Percentiles rank a stretch among this genome's conserved stretches.
Evolutionary conservation across 1,284 basidiomycete species (phyloP).

Genomic region (Earliella scabrosa): DNA sequence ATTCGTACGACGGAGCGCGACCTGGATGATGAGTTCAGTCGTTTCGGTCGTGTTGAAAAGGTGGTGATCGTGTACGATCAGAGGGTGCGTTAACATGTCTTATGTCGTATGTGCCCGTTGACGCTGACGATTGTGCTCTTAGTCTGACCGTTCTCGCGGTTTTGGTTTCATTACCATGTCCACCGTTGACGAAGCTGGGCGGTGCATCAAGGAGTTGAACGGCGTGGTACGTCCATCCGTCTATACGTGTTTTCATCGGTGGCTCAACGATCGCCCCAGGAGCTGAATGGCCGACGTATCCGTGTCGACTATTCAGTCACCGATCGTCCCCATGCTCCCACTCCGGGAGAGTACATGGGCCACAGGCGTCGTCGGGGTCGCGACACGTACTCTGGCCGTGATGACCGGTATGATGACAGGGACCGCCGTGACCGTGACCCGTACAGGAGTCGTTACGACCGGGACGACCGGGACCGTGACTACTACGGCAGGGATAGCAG

Average conservation of each 20-base stretch:
- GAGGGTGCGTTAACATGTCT: slow-evolving; percentile 62
- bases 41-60: slow-evolving; percentile 92
- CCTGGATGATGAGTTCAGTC: slow-evolving; percentile 91
- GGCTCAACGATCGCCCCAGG: slow-evolving; percentile 47
- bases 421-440: slow-evolving; percentile 56
- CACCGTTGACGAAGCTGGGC: slow-evolving; percentile 82
- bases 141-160: slow-evolving; percentile 96
- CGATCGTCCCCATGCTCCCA: slow-evolving; percentile 90
- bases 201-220: slow-evolving; percentile 91
- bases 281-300: slow-evolving; percentile 93
- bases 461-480: slow-evolving; percentile 59
- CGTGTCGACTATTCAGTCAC: slow-evolving; percentile 98
- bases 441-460: slow-evolving; percentile 40
- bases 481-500: slow-evolving; percentile 44
- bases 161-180: slow-evolving; percentile 98
- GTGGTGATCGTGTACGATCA: slow-evolving; percentile 99
- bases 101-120: slow-evolving; percentile 17
- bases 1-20: slow-evolving; percentile 95
- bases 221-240: slow-evolving; percentile 72
- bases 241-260: background rate
- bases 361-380: slow-evolving; percentile 76
- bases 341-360: slow-evolving; percentile 98
- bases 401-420: slow-evolving; percentile 47
- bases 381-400: slow-evolving; percentile 56
- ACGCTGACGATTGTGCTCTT: slow-evolving; percentile 23